Conservation (phyloP, 352 stramenopile species). For the Phytophthora palmivora region DNA sequence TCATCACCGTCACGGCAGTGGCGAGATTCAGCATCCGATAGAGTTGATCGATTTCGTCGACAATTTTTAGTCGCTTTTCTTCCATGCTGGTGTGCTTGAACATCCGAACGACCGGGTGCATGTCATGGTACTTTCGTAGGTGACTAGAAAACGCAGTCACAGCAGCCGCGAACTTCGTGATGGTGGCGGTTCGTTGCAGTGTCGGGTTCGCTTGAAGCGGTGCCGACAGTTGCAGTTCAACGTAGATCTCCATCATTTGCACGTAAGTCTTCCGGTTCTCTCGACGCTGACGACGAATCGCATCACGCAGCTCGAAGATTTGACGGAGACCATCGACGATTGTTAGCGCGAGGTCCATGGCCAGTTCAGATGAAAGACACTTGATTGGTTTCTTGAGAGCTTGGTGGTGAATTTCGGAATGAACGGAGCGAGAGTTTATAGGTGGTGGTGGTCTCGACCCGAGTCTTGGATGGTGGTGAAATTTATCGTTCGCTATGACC, state of each 20-base stretch:
- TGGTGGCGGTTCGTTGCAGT: slow-evolving; percentile 6
- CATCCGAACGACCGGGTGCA: slow-evolving; percentile 24
- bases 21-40: slow-evolving; percentile 37
- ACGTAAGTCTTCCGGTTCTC: slow-evolving; percentile 22
- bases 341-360: slow-evolving; percentile 7
- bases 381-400: not conserved
- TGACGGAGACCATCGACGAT: slow-evolving; percentile 8
- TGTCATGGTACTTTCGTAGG: slow-evolving; percentile 28
- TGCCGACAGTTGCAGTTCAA: slow-evolving; percentile 20
- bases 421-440: not conserved
- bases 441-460: too few species aligned
- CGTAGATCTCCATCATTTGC: slow-evolving; percentile 26
- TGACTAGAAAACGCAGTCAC: slow-evolving; percentile 15
- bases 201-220: slow-evolving; percentile 16
- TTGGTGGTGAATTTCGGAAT: slow-evolving; percentile 19
- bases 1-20: slow-evolving; percentile 23
- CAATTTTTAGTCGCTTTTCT: slow-evolving; percentile 27
- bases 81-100: slow-evolving; percentile 34
- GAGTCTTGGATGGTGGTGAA: too few species aligned
- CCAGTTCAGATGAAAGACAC: not conserved
- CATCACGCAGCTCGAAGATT: slow-evolving; percentile 25
- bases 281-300: slow-evolving; percentile 22
- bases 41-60: slow-evolving; percentile 42
- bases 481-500: too few species aligned
- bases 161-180: slow-evolving; percentile 17